Evolutionary conservation across 768 basidiomycete genomes (phyloP).

Genomic region (Lactarius indigo): DNA sequence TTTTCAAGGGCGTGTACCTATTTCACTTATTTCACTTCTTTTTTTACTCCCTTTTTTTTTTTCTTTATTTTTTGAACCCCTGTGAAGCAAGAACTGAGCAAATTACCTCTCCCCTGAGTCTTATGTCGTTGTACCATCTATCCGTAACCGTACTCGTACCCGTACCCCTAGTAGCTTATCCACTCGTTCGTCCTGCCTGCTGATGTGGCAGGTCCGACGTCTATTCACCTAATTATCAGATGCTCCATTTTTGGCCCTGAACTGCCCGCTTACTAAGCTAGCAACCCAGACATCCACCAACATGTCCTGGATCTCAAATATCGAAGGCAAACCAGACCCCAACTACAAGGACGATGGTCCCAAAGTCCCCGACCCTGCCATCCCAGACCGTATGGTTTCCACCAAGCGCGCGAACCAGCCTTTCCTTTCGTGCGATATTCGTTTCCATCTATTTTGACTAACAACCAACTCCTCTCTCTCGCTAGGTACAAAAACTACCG

Average conservation of each 20-base stretch:
- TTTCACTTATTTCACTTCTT: background rate
- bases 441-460: no score
- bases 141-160: slow-evolving; percentile 14
- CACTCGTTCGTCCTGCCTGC: slow-evolving; percentile 8
- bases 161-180: slow-evolving; percentile 24
- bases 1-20: slow-evolving; percentile 9
- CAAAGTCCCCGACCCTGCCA: slow-evolving; percentile 59
- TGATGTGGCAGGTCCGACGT: slow-evolving; percentile 1
- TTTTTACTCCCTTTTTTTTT: background rate
- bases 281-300: background rate
- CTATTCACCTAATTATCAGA: slow-evolving; percentile 24
- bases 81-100: slow-evolving; percentile 18
- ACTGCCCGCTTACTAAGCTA: background rate
- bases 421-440: slow-evolving; percentile 63
- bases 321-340: slow-evolving; percentile 33
- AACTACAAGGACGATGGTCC: slow-evolving; percentile 38
- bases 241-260: slow-evolving; percentile 15
- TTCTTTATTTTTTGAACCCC: slow-evolving; percentile 4
- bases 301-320: slow-evolving; percentile 69
- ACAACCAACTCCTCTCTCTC: no score
- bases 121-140: slow-evolving; percentile 23
- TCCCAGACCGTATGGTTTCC: slow-evolving; percentile 68
- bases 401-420: slow-evolving; percentile 83
- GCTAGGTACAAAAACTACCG: slow-evolving; percentile 60
- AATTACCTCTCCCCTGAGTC: background rate